Conservation (phyloP, 164 flowering plant species). For the Dillenia turbinata region DNA sequence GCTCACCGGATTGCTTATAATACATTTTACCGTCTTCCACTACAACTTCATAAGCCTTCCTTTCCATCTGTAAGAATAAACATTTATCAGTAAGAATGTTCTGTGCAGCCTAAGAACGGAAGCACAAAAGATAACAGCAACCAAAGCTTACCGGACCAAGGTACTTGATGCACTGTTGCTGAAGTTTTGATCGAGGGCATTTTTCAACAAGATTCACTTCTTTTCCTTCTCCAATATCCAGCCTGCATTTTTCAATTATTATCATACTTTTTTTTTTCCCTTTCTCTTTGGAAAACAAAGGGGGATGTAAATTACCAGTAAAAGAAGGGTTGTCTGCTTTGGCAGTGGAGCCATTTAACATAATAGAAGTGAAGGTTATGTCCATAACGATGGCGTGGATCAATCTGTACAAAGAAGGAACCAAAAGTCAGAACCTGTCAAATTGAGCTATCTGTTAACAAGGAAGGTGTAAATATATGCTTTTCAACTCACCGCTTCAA, state of each 20-base stretch:
- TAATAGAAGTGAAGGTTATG: constrained; percentile 76
- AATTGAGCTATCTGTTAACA: background rate
- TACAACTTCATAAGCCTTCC: constrained; percentile 51
- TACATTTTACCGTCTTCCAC: constrained; percentile 46
- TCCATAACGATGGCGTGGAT: constrained; percentile 79
- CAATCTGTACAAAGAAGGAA: constrained; percentile 48
- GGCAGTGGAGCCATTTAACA: constrained; percentile 52
- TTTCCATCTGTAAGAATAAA: constrained; percentile 43
- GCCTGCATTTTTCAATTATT: constrained; percentile 31
- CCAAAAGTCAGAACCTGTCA: background rate
- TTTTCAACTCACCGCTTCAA: constrained; percentile 58
- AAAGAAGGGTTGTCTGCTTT: constrained; percentile 74
- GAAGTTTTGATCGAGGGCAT: constrained; percentile 64
- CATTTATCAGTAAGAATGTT: background rate
- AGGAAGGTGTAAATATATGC: background rate
- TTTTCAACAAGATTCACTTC: constrained; percentile 60
- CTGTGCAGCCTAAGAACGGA: background rate
- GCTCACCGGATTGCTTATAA: constrained; percentile 45
- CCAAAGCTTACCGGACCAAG: constrained; percentile 56
- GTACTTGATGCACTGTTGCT: constrained; percentile 74
- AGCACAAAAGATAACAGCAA: background rate
- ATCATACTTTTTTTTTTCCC: background rate
- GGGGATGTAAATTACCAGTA: constrained; percentile 49
- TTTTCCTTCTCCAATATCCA: constrained; percentile 76
- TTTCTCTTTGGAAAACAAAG: too few species aligned